Evolutionary conservation across 768 basidiomycete species (phyloP).

Genomic region (Mycena olivaceomarginata): DNA sequence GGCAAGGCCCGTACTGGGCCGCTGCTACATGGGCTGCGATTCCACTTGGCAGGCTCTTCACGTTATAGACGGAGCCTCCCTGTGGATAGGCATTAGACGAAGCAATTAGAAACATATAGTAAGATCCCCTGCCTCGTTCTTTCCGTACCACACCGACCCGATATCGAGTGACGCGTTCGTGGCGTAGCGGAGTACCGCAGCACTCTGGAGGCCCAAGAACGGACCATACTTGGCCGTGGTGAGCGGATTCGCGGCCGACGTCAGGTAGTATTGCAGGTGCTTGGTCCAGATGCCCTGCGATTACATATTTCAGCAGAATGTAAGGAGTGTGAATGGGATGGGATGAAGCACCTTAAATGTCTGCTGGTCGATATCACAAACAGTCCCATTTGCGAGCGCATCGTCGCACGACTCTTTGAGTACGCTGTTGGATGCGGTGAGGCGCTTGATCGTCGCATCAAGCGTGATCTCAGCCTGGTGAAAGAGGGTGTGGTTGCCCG

Average conservation of each 20-base stretch:
- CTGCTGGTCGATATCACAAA: conserved; percentile 55
- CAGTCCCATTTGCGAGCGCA: conserved; percentile 41
- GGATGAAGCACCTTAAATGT: conserved; percentile 17
- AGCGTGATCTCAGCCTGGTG: conserved; percentile 57
- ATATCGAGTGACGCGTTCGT: conserved; percentile 49
- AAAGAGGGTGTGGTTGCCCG: conserved; percentile 49
- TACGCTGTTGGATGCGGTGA: conserved; percentile 48
- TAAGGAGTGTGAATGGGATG: not conserved
- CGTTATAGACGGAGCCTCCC: conserved; percentile 53
- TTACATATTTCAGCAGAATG: not conserved
- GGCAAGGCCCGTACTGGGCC: conserved; percentile 46
- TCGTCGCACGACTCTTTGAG: conserved; percentile 62
- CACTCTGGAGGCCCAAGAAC: conserved; percentile 42
- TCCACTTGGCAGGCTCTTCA: conserved; percentile 53
- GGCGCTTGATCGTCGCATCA: conserved; percentile 55
- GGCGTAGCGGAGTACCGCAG: conserved; percentile 50
- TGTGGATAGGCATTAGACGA: conserved; percentile 47
- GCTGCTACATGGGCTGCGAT: conserved; percentile 53
- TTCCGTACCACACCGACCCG: conserved; percentile 43
- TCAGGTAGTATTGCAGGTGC: conserved; percentile 57
- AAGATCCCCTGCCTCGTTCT: conserved; percentile 45
- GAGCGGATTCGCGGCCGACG: conserved; percentile 44
- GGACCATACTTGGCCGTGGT: conserved; percentile 48
- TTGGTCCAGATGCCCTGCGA: conserved; percentile 57
- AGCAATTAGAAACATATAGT: conserved; percentile 37